A percentile compares a stretch with the other conserved stretches of the same genome.
phyloP scores from a whole-genome alignment of 108 stramenopile species.

The Mayamaea pseudoterrestris region DNA sequence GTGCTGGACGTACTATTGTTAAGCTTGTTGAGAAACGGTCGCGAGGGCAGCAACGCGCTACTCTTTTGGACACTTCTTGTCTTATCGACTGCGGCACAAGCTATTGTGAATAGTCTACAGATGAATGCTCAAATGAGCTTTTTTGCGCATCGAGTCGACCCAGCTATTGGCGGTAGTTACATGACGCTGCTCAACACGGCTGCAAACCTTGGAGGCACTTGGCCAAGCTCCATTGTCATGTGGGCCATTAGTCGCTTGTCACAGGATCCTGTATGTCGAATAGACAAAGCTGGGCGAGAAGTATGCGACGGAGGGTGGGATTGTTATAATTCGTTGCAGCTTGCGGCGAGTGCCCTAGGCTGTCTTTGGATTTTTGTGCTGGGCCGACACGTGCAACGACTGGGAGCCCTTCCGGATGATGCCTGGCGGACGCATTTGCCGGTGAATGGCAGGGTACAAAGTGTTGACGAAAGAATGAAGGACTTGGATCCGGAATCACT shows the following conservation, averaged over 20 bases:
- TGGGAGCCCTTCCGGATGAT: slow-evolving; percentile 71
- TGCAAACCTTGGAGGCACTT: slow-evolving; percentile 89
- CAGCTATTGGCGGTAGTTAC: slow-evolving; percentile 96
- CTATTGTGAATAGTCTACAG: slow-evolving; percentile 78
- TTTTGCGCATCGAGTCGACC: slow-evolving; percentile 92
- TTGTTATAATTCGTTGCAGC: slow-evolving; percentile 63
- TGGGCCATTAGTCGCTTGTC: slow-evolving; percentile 52
- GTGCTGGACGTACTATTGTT: slow-evolving; percentile 70
- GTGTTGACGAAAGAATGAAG: too few species aligned
- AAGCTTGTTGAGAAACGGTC: slow-evolving; percentile 17
- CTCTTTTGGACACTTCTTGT: slow-evolving; percentile 63
- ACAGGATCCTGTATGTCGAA: slow-evolving; percentile 24
- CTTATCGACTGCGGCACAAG: slow-evolving; percentile 77
- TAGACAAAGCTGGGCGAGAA: slow-evolving; percentile 14
- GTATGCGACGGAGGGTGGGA: slow-evolving; percentile 54
- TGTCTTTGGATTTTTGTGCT: slow-evolving; percentile 56
- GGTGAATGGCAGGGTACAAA: too few species aligned
- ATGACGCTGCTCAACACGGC: slow-evolving; percentile 98
- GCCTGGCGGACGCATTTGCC: slow-evolving; percentile 78
- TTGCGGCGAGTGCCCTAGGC: slow-evolving; percentile 50
- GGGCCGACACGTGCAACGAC: slow-evolving; percentile 35
- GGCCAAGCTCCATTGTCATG: slow-evolving; percentile 82
- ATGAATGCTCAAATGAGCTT: slow-evolving; percentile 99
- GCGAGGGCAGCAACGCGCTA: not conserved
- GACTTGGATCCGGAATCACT: too few species aligned